A percentile compares a stretch with the other conserved stretches of the same genome.
phyloP scores from a whole-genome alignment of 352 stramenopile genomes.

The Globisporangium lucens region DNA sequence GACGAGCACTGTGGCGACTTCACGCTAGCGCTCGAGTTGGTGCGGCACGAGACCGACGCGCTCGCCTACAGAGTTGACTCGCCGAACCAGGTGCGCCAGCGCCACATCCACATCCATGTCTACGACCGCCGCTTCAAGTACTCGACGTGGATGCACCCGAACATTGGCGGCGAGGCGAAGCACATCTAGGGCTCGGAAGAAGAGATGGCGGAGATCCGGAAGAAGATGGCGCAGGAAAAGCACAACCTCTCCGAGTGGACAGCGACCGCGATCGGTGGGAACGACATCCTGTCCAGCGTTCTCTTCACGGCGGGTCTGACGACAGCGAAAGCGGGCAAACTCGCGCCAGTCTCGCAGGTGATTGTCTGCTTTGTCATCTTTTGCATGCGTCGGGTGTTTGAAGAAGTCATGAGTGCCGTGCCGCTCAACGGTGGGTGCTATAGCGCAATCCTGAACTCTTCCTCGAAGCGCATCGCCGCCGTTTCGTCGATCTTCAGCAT shows the following conservation, averaged over 20 bases:
- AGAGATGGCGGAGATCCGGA: slow-evolving; percentile 22
- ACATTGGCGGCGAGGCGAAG: slow-evolving; percentile 49
- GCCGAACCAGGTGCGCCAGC: slow-evolving; percentile 45
- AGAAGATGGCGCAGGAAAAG: slow-evolving; percentile 19
- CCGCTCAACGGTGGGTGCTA: slow-evolving; percentile 87
- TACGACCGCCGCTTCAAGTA: slow-evolving; percentile 57
- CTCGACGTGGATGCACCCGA: slow-evolving; percentile 65
- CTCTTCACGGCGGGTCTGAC: slow-evolving; percentile 57
- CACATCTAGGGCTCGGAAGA: slow-evolving; percentile 18
- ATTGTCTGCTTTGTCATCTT: slow-evolving; percentile 54
- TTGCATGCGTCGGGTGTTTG: slow-evolving; percentile 63
- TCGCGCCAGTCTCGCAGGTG: slow-evolving; percentile 65
- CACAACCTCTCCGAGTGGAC: slow-evolving; percentile 59
- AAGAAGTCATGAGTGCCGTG: slow-evolving; percentile 79
- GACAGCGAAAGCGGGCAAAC: slow-evolving; percentile 49
- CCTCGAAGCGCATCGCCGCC: slow-evolving; percentile 67
- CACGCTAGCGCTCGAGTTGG: slow-evolving; percentile 14
- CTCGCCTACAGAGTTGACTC: slow-evolving; percentile 28
- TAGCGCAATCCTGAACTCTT: slow-evolving; percentile 86
- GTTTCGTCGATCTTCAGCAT: slow-evolving; percentile 76
- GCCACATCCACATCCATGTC: slow-evolving; percentile 64
- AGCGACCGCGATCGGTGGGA: slow-evolving; percentile 84
- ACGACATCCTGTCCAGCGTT: slow-evolving; percentile 84
- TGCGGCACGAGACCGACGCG: slow-evolving; percentile 13
- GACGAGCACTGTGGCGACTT: slow-evolving; percentile 16